Evolutionary conservation across 2,329 filamentous ascomycete species (phyloP).

Genomic region (Alternaria longipes): DNA sequence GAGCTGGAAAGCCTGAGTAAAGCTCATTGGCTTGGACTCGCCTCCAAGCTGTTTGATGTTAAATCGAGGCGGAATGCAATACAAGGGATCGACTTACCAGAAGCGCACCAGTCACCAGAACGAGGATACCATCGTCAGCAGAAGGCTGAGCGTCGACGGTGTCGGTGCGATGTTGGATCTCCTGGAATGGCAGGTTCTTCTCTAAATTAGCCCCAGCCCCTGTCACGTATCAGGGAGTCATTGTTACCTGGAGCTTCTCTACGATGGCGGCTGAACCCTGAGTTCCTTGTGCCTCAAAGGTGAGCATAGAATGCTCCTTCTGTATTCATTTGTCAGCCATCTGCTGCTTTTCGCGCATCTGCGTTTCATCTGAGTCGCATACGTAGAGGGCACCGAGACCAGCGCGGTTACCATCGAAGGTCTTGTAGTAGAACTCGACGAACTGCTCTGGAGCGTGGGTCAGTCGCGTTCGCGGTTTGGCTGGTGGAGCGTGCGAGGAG

Average conservation of each 20-base stretch:
- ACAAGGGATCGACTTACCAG: constrained; percentile 65
- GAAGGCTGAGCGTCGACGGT: constrained; percentile 87
- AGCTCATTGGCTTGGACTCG: constrained; percentile 86
- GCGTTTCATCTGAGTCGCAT: constrained; percentile 51
- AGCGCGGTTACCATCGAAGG: constrained; percentile 78
- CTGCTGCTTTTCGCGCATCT: neutral
- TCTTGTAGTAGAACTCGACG: constrained; percentile 88
- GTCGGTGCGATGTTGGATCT: constrained; percentile 79
- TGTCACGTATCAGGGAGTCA: neutral
- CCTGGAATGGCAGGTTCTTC: constrained; percentile 80
- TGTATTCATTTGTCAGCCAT: constrained; percentile 13
- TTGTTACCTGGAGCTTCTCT: constrained; percentile 80
- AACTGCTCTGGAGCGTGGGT: constrained; percentile 74
- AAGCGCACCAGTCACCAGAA: constrained; percentile 87
- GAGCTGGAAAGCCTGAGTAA: constrained; percentile 89
- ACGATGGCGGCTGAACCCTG: constrained; percentile 73
- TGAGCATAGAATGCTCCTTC: constrained; percentile 87
- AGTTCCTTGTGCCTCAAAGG: constrained; percentile 79
- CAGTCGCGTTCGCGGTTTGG: constrained; percentile 17
- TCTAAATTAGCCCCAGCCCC: constrained; percentile 26
- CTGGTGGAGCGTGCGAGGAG: neutral
- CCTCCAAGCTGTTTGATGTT: constrained; percentile 75
- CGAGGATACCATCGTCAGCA: constrained; percentile 73
- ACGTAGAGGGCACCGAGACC: constrained; percentile 80
- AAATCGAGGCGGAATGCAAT: constrained; percentile 7